A percentile compares a stretch with the other conserved stretches of the same genome.
These are phyloP conservation scores for Plasmodium reichenowi DNA, from an alignment of 169 alveolate species.

Conservation along the genomic window DNA sequence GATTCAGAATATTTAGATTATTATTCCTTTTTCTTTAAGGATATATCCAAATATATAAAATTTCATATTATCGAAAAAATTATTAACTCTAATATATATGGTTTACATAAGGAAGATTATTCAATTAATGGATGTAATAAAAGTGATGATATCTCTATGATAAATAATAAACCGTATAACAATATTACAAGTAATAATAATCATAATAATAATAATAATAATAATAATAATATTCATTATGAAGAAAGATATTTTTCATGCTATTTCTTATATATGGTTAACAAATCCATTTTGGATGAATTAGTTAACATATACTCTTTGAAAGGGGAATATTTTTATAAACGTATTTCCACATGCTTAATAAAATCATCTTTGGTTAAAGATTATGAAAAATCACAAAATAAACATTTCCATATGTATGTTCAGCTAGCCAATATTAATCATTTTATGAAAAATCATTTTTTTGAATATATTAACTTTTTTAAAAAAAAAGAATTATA, in stretches of 20 bases:
- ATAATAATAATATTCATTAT: background rate
- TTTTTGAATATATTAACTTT: constrained; percentile 55
- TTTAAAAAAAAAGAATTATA: constrained; percentile 73
- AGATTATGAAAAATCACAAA: constrained; percentile 50
- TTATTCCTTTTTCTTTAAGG: constrained; percentile 70
- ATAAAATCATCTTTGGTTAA: constrained; percentile 29
- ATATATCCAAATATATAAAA: constrained; percentile 53
- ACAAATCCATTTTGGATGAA: constrained; percentile 40
- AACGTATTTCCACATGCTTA: constrained; percentile 19
- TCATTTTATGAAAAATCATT: constrained; percentile 56
- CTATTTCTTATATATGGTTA: constrained; percentile 59
- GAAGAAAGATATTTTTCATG: constrained; percentile 38
- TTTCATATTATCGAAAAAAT: constrained; percentile 47
- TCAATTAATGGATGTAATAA: background rate
- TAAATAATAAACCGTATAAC: background rate
- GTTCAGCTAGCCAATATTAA: constrained; percentile 62
- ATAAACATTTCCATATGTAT: constrained; percentile 65
- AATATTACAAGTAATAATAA: background rate
- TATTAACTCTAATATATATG: constrained; percentile 23
- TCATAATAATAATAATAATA: background rate
- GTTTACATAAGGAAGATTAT: constrained; percentile 42
- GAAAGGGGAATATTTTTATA: constrained; percentile 72
- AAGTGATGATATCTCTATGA: background rate
- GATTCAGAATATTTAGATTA: constrained; percentile 66
- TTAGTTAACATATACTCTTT: constrained; percentile 37